Conservation (phyloP, 805 yeast genomes). For the Allodekkera sacchari region DNA sequence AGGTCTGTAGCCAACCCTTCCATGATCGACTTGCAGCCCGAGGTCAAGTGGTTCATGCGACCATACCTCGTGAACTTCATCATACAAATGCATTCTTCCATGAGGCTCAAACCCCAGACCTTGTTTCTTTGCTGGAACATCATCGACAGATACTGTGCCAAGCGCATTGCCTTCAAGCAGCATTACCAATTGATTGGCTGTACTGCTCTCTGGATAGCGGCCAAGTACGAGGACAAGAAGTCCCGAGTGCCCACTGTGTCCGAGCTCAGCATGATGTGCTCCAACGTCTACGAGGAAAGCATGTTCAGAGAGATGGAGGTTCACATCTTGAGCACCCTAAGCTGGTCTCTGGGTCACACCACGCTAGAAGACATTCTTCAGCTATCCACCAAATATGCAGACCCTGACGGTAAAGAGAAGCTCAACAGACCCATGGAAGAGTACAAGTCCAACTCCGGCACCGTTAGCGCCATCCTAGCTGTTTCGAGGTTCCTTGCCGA, state of each 20-base stretch:
- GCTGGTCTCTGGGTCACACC: conserved; percentile 37
- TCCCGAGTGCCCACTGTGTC: conserved; percentile 47
- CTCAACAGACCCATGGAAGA: conserved; percentile 18
- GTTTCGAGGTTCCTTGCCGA: conserved; percentile 49
- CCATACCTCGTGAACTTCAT: conserved; percentile 71
- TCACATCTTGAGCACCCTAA: conserved; percentile 31
- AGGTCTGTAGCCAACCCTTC: conserved; percentile 33
- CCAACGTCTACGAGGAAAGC: conserved; percentile 44
- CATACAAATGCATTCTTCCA: conserved; percentile 54
- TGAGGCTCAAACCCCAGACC: conserved; percentile 57
- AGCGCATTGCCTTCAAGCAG: conserved; percentile 72
- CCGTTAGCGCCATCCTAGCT: conserved; percentile 45
- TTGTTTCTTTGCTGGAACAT: conserved; percentile 63
- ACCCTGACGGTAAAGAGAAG: conserved; percentile 25
- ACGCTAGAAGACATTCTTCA: conserved; percentile 45
- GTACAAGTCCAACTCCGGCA: conserved; percentile 25
- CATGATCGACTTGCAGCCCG: conserved; percentile 82
- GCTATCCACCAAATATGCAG: conserved; percentile 27
- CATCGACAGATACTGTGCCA: conserved; percentile 87
- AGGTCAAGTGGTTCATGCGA: conserved; percentile 66
- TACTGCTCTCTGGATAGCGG: conserved; percentile 87
- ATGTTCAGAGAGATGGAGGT: conserved; percentile 41
- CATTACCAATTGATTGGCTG: conserved; percentile 89
- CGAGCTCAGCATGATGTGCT: conserved; percentile 47
- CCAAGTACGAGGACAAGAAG: conserved; percentile 65